These are phyloP conservation scores for Conticribra guillardii DNA, from an alignment of 108 stramenopile genomes.

Conservation along the genomic window DNA sequence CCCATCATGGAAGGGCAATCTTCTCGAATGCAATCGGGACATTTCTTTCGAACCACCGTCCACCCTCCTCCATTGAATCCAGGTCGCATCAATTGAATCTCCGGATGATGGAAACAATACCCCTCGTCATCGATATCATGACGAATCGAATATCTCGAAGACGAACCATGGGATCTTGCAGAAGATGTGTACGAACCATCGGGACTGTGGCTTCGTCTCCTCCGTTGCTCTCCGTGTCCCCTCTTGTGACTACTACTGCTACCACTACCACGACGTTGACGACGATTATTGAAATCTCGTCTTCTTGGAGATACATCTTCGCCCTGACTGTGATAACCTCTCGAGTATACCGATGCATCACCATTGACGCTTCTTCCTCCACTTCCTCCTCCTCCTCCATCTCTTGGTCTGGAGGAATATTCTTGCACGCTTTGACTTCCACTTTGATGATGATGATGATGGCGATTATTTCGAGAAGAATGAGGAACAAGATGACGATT, in stretches of 20 bases:
- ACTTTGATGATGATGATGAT: not conserved
- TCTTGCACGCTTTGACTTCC: not conserved
- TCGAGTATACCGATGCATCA: not conserved
- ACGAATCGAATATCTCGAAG: slow-evolving; percentile 4
- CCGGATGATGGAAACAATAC: slow-evolving; percentile 38
- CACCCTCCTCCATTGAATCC: slow-evolving; percentile 15
- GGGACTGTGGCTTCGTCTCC: not conserved
- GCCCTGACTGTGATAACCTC: not conserved
- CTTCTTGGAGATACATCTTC: too few relatives aligned
- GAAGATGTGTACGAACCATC: too few relatives aligned
- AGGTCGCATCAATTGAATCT: slow-evolving; percentile 31
- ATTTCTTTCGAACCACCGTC: slow-evolving; percentile 42
- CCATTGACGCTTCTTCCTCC: too few relatives aligned
- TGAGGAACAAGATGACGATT: too few relatives aligned
- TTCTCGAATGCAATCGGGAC: slow-evolving; percentile 47
- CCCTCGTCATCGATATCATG: slow-evolving; percentile 28
- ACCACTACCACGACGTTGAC: too few relatives aligned
- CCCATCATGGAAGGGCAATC: slow-evolving; percentile 35
- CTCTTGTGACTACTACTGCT: too few relatives aligned
- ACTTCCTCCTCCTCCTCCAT: not conserved
- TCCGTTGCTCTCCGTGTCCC: not conserved
- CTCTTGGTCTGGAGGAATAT: not conserved
- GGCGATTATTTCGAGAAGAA: too few relatives aligned
- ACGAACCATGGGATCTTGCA: not conserved
- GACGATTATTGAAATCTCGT: not conserved